These are phyloP conservation scores for Penicillium riverlandense DNA, from an alignment of 495 filamentous ascomycete species.

Conservation along the genomic window DNA sequence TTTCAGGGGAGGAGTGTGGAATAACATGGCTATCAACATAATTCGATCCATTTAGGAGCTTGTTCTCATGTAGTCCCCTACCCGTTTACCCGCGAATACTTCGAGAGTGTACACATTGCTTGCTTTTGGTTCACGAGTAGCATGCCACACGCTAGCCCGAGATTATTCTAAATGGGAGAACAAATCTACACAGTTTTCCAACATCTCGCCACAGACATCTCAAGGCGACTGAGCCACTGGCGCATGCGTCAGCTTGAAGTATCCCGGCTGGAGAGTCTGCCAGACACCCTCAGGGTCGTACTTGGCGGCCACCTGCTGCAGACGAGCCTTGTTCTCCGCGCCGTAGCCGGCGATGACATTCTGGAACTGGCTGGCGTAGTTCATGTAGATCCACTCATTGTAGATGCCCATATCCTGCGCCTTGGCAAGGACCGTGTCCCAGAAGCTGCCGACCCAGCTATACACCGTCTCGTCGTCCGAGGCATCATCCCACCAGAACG, in stretches of 20 bases:
- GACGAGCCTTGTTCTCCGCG: conserved; percentile 15
- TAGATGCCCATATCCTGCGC: conserved; percentile 34
- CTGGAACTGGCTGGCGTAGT: conserved; percentile 36
- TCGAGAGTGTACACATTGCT: no score
- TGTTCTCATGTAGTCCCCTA: no score
- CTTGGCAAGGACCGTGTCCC: conserved; percentile 13
- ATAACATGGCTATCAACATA: no score
- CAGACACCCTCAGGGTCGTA: conserved; percentile 34
- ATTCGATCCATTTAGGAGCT: no score
- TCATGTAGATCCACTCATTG: conserved; percentile 53
- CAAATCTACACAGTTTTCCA: no score
- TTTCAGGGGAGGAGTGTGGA: no score
- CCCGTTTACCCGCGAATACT: no score
- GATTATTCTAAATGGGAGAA: no score
- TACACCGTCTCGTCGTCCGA: conserved; percentile 25
- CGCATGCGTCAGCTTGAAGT: conserved; percentile 29
- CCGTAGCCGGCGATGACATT: conserved; percentile 35
- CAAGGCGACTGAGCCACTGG: conserved; percentile 7
- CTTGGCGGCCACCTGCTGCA: conserved; percentile 24
- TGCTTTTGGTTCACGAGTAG: no score
- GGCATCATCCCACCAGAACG: conserved; percentile 25
- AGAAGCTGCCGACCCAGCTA: conserved; percentile 11
- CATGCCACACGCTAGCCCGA: no score
- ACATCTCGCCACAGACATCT: neutral
- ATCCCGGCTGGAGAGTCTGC: conserved; percentile 31